A percentile compares a stretch with the other conserved stretches of the same genome.
phyloP scores from a whole-genome alignment of 768 basidiomycete genomes.

The Termitomyces sp. region DNA sequence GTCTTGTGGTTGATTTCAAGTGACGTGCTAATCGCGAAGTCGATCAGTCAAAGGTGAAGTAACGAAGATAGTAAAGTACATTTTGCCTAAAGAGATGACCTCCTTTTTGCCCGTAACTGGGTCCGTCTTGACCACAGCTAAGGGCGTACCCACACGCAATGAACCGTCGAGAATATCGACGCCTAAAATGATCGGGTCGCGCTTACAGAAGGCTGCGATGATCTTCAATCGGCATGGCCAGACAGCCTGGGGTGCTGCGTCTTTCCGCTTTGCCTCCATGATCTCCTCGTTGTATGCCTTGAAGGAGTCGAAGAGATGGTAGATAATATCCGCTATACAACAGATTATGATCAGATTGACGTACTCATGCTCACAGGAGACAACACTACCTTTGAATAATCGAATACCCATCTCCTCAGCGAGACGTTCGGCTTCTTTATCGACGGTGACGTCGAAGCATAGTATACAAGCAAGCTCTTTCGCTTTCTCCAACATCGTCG shows the following conservation, averaged over 20 bases:
- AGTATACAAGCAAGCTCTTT: conserved; percentile 94
- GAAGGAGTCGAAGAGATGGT: conserved; percentile 89
- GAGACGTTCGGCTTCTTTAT: conserved; percentile 86
- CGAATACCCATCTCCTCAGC: conserved; percentile 94
- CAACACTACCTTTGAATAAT: conserved; percentile 77
- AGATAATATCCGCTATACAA: conserved; percentile 88
- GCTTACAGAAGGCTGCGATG: conserved; percentile 95
- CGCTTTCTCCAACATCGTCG: conserved; percentile 93
- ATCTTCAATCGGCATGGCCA: conserved; percentile 95
- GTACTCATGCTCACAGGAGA: not conserved
- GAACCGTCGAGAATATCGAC: conserved; percentile 90
- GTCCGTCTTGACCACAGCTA: conserved; percentile 94
- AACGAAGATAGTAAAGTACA: conserved; percentile 47
- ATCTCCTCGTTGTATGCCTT: conserved; percentile 92
- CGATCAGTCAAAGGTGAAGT: conserved; percentile 2
- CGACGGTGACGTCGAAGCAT: conserved; percentile 93
- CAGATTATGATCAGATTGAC: not conserved
- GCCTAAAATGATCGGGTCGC: conserved; percentile 96
- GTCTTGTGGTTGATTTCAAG: conserved; percentile 97
- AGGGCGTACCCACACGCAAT: conserved; percentile 86
- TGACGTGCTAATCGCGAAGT: conserved; percentile 59
- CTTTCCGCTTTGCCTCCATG: conserved; percentile 83
- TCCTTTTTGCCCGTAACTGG: conserved; percentile 85
- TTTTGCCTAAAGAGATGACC: conserved; percentile 87
- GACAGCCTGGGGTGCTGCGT: conserved; percentile 91